Base-by-base conservation (phyloP, 2,329 filamentous ascomycete species). In the Daldinia sp. region DNA sequence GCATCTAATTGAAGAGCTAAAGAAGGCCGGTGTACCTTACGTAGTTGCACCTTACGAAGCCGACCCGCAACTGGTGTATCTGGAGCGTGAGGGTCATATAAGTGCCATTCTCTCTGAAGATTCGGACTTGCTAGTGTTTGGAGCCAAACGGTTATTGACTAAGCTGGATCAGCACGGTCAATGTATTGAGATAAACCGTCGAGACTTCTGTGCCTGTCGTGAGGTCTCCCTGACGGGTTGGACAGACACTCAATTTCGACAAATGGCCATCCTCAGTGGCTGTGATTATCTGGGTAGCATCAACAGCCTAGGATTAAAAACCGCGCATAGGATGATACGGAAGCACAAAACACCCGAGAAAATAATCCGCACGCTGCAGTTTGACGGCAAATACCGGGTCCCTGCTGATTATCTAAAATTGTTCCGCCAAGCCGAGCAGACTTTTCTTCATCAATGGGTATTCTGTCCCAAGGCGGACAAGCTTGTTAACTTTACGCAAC, bases 31-130 rank as follows among this genome's bases (percentile, higher is more conserved):
- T 42, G 87, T 99, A 15, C 88, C 93, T 64, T 98, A 97, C 78
- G 86, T 99, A 62, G 97, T 99, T 18, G 96, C 96, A 0, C 96
- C 96, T 0, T 99, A 98, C 81, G 96, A 99, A 83, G 96, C 96
- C 53, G 96, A 99, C 80, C 91, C 95, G n/a, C 95, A 99, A 80
- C 86, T 99, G 74, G 94, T 94, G 28, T 99, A 98, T 77, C 86
- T 99, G 41, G 96, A 99, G 81, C 90, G 90, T 56, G 88, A 93
- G 66, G 95, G 95, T 0, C 83, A 94, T 57, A 92, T 98, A 74
- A 84, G 90, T 73, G 97, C 93, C 28, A 97, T 99, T 70, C 83
- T 99, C 39, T 98, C 96, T 0, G 96, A 99, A 78, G 96, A 99
- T 79, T 99, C 96, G 0, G 96, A 99, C 81, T 84, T 99, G 63